Conservation (phyloP, 2,329 filamentous ascomycete species). For the Domatiomyces globalis region DNA sequence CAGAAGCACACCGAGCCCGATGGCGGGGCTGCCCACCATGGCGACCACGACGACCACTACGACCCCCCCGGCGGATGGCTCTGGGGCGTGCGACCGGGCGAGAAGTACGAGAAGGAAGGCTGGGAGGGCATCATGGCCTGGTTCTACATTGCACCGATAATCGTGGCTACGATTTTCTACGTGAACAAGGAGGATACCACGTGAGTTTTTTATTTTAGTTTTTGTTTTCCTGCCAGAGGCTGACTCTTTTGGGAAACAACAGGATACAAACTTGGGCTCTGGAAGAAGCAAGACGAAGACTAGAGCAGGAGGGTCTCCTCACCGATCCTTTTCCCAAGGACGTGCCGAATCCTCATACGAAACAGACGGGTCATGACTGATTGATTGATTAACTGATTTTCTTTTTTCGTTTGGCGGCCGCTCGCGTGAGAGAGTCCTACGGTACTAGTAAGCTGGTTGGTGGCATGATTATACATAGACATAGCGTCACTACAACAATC, state of each 20-base stretch:
- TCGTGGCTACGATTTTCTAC: conserved; percentile 63
- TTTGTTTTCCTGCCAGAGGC: not conserved
- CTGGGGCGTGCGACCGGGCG: conserved; percentile 82
- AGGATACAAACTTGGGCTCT: conserved; percentile 99
- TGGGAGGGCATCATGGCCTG: conserved; percentile 50
- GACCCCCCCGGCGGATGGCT: conserved; percentile 86
- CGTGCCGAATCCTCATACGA: not conserved
- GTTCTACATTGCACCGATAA: conserved; percentile 58
- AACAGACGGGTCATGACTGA: not conserved
- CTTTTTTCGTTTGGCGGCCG: no score
- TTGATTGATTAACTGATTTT: not conserved
- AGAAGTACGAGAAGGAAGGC: conserved; percentile 90
- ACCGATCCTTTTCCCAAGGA: conserved; percentile 39
- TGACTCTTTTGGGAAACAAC: conserved; percentile 5
- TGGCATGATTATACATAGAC: no score
- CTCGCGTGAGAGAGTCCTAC: no score
- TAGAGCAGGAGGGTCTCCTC: conserved; percentile 91
- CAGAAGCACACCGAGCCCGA: not conserved
- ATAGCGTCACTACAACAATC: no score
- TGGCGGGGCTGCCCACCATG: conserved; percentile 3
- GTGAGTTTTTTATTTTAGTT: conserved; percentile 47
- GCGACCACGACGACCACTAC: conserved; percentile 43
- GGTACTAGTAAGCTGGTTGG: no score
- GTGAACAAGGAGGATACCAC: conserved; percentile 97
- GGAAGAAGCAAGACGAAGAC: conserved; percentile 84